These are phyloP conservation scores for Erysimum cheiranthoides DNA, from an alignment of 345 rosid species.

Conservation along the genomic window DNA sequence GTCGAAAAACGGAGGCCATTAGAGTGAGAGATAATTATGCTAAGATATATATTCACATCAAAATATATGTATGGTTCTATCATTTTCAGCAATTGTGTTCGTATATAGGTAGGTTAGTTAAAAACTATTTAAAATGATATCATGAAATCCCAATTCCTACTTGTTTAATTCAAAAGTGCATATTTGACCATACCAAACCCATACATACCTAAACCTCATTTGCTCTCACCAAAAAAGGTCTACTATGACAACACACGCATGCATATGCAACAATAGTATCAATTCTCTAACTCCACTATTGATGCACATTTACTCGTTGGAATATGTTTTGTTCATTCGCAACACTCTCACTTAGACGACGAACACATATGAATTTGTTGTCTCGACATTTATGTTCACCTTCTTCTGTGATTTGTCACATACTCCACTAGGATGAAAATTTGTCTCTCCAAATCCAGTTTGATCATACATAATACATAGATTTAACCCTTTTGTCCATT, in stretches of 20 bases:
- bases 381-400: no score
- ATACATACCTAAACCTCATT: constrained; percentile 17
- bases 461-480: no score
- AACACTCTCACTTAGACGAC: no score
- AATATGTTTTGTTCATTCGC: no score
- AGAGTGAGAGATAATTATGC: constrained; percentile 19
- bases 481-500: no score
- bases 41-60: background rate
- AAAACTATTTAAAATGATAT: constrained; percentile 15
- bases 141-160: constrained; percentile 15
- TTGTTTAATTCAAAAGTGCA: constrained; percentile 6
- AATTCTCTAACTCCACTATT: background rate
- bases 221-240: constrained; percentile 24
- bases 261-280: background rate
- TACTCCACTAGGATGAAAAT: no score
- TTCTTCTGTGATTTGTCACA: no score
- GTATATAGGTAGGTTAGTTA: constrained; percentile 15
- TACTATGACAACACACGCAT: constrained; percentile 14
- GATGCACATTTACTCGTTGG: no score
- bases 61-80: constrained; percentile 9
- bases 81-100: constrained; percentile 10
- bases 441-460: no score
- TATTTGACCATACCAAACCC: constrained; percentile 39
- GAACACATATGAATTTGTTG: no score
- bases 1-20: constrained; percentile 14